These are phyloP conservation scores for Pleomassaria siparia DNA, from an alignment of 2,329 filamentous ascomycete species.

Conservation along the genomic window DNA sequence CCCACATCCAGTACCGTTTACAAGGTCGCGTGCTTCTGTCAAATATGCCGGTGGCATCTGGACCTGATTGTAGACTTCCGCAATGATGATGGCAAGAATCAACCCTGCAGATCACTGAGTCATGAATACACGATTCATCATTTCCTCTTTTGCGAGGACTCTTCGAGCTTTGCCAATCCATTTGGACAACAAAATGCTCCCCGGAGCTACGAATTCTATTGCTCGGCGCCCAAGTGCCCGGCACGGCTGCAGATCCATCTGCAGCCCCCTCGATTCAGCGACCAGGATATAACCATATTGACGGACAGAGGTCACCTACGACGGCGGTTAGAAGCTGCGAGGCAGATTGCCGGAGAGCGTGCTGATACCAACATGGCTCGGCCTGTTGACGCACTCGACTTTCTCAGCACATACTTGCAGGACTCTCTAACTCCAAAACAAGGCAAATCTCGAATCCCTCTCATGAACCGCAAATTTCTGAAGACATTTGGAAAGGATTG, in stretches of 20 bases:
- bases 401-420: constrained; percentile 60
- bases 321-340: constrained; percentile 55
- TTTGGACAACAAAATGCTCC: constrained; percentile 22
- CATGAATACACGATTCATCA: constrained; percentile 62
- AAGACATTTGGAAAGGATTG: constrained; percentile 65
- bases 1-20: constrained; percentile 48
- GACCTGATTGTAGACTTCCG: constrained; percentile 59
- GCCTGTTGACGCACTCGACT: constrained; percentile 57
- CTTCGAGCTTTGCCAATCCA: constrained; percentile 5
- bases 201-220: constrained; percentile 53
- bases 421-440: constrained; percentile 58
- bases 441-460: constrained; percentile 57
- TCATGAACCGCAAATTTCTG: constrained; percentile 65
- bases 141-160: constrained; percentile 44
- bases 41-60: constrained; percentile 63
- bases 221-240: constrained; percentile 61
- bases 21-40: constrained; percentile 63
- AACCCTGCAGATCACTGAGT: constrained; percentile 48
- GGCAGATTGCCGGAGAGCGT: constrained; percentile 55
- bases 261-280: constrained; percentile 54
- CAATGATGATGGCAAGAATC: constrained; percentile 36
- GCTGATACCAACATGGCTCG: constrained; percentile 55
- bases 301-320: constrained; percentile 56
- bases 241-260: constrained; percentile 56
- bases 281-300: constrained; percentile 53